Base-by-base conservation (phyloP, 2,329 filamentous ascomycete genomes). In the Fusarium succisae region DNA sequence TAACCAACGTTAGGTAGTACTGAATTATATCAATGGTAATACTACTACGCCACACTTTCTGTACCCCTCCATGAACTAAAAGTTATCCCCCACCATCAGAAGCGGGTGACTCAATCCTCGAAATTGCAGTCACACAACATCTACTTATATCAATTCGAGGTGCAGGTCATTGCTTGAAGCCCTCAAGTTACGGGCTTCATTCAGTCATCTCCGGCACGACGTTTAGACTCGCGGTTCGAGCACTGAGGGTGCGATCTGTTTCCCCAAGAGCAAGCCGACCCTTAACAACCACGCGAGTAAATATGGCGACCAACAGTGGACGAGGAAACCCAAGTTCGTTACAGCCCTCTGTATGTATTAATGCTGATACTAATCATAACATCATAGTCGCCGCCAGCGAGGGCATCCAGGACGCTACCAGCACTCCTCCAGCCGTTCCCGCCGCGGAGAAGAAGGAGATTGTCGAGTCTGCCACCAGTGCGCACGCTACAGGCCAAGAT, bases 281-380 rank as follows among this genome's bases (percentile, higher is more conserved):
- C 72, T 81, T 83, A 60, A 80, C 78, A 47, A 81, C 79, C 77
- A 81, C 82, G 80, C 84, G 82, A 81, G 83, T 84, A 79, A 87
- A 82, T 79, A 91, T 91, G 89, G 89, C 89, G 78, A 87, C 87
- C 72, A 89, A 91, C 81, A 86, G 86, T 77, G 86, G 83, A 64
- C 83, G 84, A 79, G 85, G 85, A 76, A 87, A 78, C 71, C 80
- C 79, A 60, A 80, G 82, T 83, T 77, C 60, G 81, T 63, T 24
- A 18, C 15, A 47, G 45, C 18, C 14, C 3, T 20, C 32, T 12
- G 17, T 14, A 39, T 12, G 24, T 30, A 15, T 18, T 11, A 44
- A 53, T 32, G 9, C 48, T 39, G n/a, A 37, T 18, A 66, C 73
- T 81, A 66, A 81, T 38, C 70, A 77, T 73, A 41, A 32, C 45